Percentiles rank a stretch among this genome's conserved stretches.
phyloP scores from a whole-genome alignment of 164 flowering plant genomes.

The Tetracentron sinense region DNA sequence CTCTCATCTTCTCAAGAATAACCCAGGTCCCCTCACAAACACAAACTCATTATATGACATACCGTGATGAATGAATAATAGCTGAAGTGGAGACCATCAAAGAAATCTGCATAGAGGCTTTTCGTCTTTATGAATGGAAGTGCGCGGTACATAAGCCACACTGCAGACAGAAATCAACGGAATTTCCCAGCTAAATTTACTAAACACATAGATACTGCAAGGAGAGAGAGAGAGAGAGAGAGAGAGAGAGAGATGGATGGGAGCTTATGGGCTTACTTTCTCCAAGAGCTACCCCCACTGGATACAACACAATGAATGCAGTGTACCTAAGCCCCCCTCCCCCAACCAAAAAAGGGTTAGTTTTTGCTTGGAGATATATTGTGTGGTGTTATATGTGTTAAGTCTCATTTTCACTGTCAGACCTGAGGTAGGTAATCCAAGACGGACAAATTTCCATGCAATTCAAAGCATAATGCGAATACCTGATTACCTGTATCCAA shows the following conservation, averaged over 20 bases:
- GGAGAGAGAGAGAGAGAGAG: too few relatives aligned
- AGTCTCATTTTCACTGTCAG: too few relatives aligned
- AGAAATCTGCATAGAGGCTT: conserved; percentile 52
- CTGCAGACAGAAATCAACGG: conserved; percentile 32
- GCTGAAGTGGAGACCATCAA: conserved; percentile 51
- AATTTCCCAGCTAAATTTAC: neutral
- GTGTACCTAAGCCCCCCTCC: conserved; percentile 82
- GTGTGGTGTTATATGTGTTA: neutral
- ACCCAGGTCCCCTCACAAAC: neutral
- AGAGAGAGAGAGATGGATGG: neutral
- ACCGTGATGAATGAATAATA: conserved; percentile 69
- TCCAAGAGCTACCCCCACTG: conserved; percentile 63
- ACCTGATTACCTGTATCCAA: conserved; percentile 64
- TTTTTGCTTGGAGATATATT: neutral
- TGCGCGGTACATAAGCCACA: conserved; percentile 83
- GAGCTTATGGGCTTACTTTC: conserved; percentile 60
- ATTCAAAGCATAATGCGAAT: conserved; percentile 69
- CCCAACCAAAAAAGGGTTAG: neutral
- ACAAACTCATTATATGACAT: conserved; percentile 12
- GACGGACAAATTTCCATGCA: conserved; percentile 55
- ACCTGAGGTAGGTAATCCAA: conserved; percentile 77
- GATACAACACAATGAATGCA: conserved; percentile 75
- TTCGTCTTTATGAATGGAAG: conserved; percentile 67
- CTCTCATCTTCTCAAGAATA: neutral
- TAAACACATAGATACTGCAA: neutral